Evolutionary conservation across 2,329 filamentous ascomycete genomes (phyloP).

Genomic region (Cercospora citrullina): DNA sequence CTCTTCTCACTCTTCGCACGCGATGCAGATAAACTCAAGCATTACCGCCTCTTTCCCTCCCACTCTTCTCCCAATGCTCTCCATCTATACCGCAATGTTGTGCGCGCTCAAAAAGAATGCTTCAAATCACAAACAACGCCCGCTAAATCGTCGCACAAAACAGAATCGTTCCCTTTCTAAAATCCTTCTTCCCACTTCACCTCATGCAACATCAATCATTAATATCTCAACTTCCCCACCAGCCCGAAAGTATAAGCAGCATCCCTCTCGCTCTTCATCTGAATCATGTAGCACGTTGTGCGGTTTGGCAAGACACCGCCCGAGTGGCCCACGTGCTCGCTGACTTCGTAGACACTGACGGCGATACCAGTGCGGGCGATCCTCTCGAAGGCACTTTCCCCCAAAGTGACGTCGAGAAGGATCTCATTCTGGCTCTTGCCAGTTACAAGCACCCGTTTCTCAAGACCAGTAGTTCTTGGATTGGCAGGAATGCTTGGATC

Average conservation of each 20-base stretch:
- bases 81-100: background rate
- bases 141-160: background rate
- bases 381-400: slow-evolving; percentile 79
- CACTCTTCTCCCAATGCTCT: background rate
- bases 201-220: slow-evolving; percentile 19
- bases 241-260: slow-evolving; percentile 52
- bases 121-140: background rate
- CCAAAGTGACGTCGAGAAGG: slow-evolving; percentile 79
- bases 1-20: background rate
- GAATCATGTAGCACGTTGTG: slow-evolving; percentile 64
- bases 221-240: slow-evolving; percentile 53
- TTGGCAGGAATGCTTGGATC: slow-evolving; percentile 39
- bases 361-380: slow-evolving; percentile 85
- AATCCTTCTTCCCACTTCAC: background rate
- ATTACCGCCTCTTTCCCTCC: background rate
- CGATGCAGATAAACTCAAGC: background rate
- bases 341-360: slow-evolving; percentile 77
- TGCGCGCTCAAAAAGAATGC: background rate
- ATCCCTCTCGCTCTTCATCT: slow-evolving; percentile 49
- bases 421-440: slow-evolving; percentile 67
- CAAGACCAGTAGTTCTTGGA: slow-evolving; percentile 54
- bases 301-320: slow-evolving; percentile 59
- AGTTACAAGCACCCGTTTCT: slow-evolving; percentile 82
- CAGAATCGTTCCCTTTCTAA: background rate
- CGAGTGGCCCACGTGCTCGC: slow-evolving; percentile 51